These are phyloP conservation scores for Botrytis sinoallii DNA, from an alignment of 2,329 filamentous ascomycete species.

Conservation along the genomic window DNA sequence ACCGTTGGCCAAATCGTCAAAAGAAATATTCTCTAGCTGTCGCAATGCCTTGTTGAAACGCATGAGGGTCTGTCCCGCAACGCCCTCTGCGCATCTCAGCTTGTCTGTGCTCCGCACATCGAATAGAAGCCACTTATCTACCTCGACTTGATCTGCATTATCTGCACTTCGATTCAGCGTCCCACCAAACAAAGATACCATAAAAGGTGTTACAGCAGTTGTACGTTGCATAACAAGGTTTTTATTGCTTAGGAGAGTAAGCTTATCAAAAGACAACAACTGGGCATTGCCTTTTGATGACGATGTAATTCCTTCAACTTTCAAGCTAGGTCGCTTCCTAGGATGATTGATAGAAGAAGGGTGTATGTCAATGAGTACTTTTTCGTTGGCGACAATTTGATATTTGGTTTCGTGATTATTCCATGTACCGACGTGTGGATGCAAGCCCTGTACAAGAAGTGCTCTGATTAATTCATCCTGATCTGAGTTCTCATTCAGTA, in stretches of 20 bases:
- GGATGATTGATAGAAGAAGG: conserved; percentile 16
- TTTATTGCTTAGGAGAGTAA: background rate
- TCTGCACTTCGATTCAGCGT: background rate
- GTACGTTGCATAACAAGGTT: conserved; percentile 11
- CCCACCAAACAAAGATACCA: conserved; percentile 17
- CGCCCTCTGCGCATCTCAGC: background rate
- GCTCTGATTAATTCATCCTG: conserved; percentile 45
- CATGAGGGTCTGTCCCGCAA: conserved; percentile 2
- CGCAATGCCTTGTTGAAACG: background rate
- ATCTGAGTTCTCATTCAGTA: conserved; percentile 46
- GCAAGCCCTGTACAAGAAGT: conserved; percentile 44
- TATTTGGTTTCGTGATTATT: background rate
- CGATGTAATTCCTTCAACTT: background rate
- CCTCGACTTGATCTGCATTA: background rate
- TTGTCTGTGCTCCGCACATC: background rate
- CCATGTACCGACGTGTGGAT: conserved; percentile 44
- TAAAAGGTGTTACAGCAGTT: conserved; percentile 19
- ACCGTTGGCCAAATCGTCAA: background rate
- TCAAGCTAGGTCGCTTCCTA: background rate
- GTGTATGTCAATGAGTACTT: background rate
- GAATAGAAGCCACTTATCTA: conserved; percentile 17
- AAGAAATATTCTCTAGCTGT: background rate
- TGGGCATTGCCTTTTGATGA: background rate
- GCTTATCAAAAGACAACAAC: background rate
- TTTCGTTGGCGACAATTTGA: background rate